Evolutionary conservation across 2,329 filamentous ascomycete species (phyloP).

Genomic region (Fusarium irregulare): DNA sequence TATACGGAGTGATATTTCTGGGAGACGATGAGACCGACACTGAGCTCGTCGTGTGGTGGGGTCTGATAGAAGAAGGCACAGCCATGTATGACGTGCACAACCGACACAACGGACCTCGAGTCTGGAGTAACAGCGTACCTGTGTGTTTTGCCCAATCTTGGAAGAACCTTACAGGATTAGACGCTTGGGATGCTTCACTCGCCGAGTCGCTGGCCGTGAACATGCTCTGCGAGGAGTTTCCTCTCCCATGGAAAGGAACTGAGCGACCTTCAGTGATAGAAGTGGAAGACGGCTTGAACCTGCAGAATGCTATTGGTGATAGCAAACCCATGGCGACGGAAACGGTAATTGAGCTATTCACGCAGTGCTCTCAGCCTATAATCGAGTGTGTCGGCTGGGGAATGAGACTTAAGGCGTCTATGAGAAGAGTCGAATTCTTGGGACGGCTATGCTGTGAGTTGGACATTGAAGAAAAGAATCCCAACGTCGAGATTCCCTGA

Average conservation of each 20-base stretch:
- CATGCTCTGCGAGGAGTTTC: constrained; percentile 44
- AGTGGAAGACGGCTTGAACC: constrained; percentile 40
- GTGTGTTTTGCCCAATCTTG: constrained; percentile 45
- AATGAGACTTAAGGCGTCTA: constrained; percentile 40
- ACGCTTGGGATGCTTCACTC: constrained; percentile 34
- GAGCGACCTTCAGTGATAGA: constrained; percentile 42
- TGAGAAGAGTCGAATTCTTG: constrained; percentile 42
- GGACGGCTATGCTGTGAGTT: constrained; percentile 43
- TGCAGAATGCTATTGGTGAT: constrained; percentile 35
- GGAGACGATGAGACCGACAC: constrained; percentile 40
- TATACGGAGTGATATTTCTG: constrained; percentile 44
- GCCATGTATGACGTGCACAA: constrained; percentile 45
- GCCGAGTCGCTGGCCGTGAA: constrained; percentile 43
- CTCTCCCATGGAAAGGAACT: constrained; percentile 39
- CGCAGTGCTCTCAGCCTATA: constrained; percentile 39
- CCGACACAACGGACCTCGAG: constrained; percentile 36
- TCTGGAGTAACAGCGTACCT: constrained; percentile 45
- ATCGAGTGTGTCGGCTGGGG: constrained; percentile 41
- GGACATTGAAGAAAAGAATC: constrained; percentile 43
- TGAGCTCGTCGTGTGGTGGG: constrained; percentile 47
- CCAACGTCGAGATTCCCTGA: constrained; percentile 25
- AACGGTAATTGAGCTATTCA: constrained; percentile 43
- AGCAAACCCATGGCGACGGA: constrained; percentile 38
- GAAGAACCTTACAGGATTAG: constrained; percentile 40
- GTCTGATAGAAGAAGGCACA: constrained; percentile 43